phyloP scores from a whole-genome alignment of 106 monocot genomes.

The Chionographis japonica region DNA sequence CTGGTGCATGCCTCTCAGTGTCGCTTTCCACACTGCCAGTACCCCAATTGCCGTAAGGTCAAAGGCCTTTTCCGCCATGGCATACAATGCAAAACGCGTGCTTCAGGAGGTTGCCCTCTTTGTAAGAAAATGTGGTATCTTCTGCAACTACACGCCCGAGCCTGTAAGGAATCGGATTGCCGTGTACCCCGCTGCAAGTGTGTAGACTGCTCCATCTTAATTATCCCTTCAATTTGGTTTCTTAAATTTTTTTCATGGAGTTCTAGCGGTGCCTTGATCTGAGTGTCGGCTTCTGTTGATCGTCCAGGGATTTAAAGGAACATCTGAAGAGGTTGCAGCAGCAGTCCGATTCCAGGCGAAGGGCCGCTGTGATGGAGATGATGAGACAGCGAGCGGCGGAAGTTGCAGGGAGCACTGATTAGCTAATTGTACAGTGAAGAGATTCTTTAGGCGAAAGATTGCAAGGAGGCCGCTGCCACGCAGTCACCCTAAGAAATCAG shows the following conservation, averaged over 20 bases:
- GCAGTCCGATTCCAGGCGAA: slow-evolving; percentile 87
- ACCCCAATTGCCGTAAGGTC: slow-evolving; percentile 90
- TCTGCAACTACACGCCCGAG: slow-evolving; percentile 87
- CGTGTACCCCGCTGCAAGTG: slow-evolving; percentile 89
- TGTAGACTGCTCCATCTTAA: background rate
- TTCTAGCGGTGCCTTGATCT: background rate
- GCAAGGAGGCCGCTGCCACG: background rate
- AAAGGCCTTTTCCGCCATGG: slow-evolving; percentile 96
- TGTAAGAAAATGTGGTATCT: slow-evolving; percentile 99
- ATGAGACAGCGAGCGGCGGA: slow-evolving; percentile 91
- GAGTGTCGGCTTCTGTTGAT: background rate
- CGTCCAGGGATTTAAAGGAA: slow-evolving; percentile 83
- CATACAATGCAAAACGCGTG: slow-evolving; percentile 61
- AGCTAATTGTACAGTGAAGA: slow-evolving; percentile 13
- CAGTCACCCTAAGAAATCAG: background rate
- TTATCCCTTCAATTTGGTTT: background rate
- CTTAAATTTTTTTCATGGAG: background rate
- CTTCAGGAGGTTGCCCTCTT: slow-evolving; percentile 68
- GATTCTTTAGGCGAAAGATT: background rate
- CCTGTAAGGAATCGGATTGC: slow-evolving; percentile 86
- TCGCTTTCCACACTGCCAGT: slow-evolving; percentile 63
- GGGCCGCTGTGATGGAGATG: slow-evolving; percentile 97
- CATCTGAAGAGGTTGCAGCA: slow-evolving; percentile 84
- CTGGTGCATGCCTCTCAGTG: slow-evolving; percentile 93
- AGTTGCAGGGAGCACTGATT: slow-evolving; percentile 51